These are phyloP conservation scores for Jatropha multifida DNA, from an alignment of 441 rosid genomes.

Conservation along the genomic window DNA sequence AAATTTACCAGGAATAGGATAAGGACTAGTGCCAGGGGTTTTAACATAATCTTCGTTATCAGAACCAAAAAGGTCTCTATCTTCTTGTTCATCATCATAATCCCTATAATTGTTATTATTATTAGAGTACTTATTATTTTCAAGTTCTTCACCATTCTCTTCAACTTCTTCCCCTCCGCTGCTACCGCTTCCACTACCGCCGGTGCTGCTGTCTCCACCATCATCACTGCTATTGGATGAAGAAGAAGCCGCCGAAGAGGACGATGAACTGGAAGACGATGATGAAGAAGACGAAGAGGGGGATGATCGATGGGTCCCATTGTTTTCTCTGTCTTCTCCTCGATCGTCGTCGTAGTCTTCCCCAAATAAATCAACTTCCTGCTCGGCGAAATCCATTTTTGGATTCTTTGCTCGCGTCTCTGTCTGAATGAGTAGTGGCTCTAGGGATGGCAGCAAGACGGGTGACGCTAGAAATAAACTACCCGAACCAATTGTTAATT, in stretches of 20 bases:
- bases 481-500: too few species aligned
- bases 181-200: conserved; percentile 46
- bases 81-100: conserved; percentile 38
- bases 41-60: conserved; percentile 82
- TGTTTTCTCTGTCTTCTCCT: conserved; percentile 25
- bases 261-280: conserved; percentile 53
- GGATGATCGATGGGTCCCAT: conserved; percentile 39
- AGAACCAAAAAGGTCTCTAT: conserved; percentile 71
- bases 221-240: conserved; percentile 46
- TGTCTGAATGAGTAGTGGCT: not conserved
- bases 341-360: conserved; percentile 49
- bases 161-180: conserved; percentile 49
- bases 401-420: not conserved
- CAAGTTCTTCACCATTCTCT: conserved; percentile 52
- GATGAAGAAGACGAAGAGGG: conserved; percentile 59
- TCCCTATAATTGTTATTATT: conserved; percentile 17
- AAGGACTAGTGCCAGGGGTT: conserved; percentile 32
- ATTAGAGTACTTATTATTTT: conserved; percentile 4
- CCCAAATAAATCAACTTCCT: conserved; percentile 57
- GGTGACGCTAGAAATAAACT: too few species aligned
- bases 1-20: conserved; percentile 21
- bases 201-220: conserved; percentile 39
- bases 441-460: too few species aligned
- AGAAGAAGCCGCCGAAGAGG: conserved; percentile 58
- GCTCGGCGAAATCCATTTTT: conserved; percentile 48